Conservation (phyloP, 768 basidiomycete species). For the Kwoniella sp. region DNA sequence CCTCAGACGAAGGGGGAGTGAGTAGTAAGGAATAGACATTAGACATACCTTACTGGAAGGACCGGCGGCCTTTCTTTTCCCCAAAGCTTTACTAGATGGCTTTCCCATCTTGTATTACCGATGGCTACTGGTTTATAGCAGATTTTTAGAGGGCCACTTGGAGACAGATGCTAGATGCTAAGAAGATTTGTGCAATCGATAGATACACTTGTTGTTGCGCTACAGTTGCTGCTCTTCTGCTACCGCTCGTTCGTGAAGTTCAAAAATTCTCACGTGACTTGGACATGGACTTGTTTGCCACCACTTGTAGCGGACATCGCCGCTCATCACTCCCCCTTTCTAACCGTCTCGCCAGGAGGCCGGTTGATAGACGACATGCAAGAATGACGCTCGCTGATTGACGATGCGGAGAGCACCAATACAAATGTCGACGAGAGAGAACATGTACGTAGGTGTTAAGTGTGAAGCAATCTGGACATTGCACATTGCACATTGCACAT, state of each 20-base stretch:
- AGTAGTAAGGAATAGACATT: background rate
- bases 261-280: constrained; percentile 32
- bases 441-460: too few species aligned
- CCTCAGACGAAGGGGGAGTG: background rate
- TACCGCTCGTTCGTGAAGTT: background rate
- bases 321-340: too few species aligned
- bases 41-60: constrained; percentile 26
- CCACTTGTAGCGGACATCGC: background rate
- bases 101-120: constrained; percentile 28
- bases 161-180: background rate
- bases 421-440: too few species aligned
- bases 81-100: constrained; percentile 32
- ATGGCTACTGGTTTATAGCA: background rate
- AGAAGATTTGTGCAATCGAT: constrained; percentile 2
- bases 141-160: too few species aligned
- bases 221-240: background rate
- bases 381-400: too few species aligned
- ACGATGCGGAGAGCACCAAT: too few species aligned
- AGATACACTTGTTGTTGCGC: background rate
- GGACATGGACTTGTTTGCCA: background rate
- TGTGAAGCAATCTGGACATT: too few species aligned
- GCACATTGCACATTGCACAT: too few species aligned
- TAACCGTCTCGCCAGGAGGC: too few species aligned
- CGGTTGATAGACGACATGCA: too few species aligned
- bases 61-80: constrained; percentile 41